Percentiles rank a stretch among this genome's conserved stretches.
Evolutionary conservation across 2,329 filamentous ascomycete genomes (phyloP).

Genomic region (Colletotrichum agaves): DNA sequence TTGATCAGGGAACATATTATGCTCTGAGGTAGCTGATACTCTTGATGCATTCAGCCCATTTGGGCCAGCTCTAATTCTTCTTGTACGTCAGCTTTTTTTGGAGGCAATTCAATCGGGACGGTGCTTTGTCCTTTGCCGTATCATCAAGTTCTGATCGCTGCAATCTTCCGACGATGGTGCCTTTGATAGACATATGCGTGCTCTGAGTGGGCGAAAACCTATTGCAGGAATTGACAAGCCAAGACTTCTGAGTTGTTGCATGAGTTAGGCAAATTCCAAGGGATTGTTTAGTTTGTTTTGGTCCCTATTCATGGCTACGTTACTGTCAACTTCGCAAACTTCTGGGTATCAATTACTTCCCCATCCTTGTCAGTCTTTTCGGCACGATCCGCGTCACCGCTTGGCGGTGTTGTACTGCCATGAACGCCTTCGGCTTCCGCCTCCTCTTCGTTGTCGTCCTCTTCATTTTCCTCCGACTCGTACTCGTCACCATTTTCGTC

Average conservation of each 20-base stretch:
- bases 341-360: conserved; percentile 39
- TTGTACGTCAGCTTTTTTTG: conserved; percentile 54
- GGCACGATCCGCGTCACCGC: conserved; percentile 36
- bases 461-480: conserved; percentile 40
- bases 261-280: not conserved
- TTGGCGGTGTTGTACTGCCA: conserved; percentile 20
- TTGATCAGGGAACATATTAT: conserved; percentile 50
- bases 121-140: conserved; percentile 28
- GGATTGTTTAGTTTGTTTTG: not conserved
- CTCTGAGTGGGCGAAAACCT: too few relatives aligned
- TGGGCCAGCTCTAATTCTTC: conserved; percentile 47
- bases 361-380: conserved; percentile 40
- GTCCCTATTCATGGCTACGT: conserved; percentile 19
- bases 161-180: too few relatives aligned
- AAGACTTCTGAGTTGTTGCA: not conserved
- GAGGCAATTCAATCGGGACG: conserved; percentile 34
- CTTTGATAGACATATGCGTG: too few relatives aligned
- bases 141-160: not conserved
- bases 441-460: conserved; percentile 36
- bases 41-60: conserved; percentile 45
- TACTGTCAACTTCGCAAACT: conserved; percentile 35
- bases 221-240: too few relatives aligned
- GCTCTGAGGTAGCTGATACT: conserved; percentile 49
- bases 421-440: conserved; percentile 37
- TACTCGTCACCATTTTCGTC: conserved; percentile 48